Evolutionary conservation across 192 early-diverging fungal genomes (phyloP), one percentile per base, ranked within the genome.

Genomic region (Backusella morwellensis): DNA sequence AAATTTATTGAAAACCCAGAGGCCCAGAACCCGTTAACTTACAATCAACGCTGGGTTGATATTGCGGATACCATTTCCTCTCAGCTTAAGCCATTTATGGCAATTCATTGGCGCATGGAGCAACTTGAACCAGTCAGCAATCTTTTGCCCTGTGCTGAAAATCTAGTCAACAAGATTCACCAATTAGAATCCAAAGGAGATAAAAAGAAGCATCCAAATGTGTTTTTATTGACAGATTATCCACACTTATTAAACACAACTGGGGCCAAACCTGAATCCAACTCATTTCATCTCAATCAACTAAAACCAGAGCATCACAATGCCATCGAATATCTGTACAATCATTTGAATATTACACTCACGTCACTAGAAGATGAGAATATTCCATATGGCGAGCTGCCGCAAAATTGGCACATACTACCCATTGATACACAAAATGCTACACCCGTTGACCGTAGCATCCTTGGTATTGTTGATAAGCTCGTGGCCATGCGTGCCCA

Each of bases 101-200:
- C 78, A 26, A 77, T 85, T 68, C 84, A 85, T 78, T 85, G 84
- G 81, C 78, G 81, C 41, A 83, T 83, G 81, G 84, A 85, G 69
- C 52, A 68, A 15, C 66, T 75, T 4, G 66, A 73, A 63, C 72
- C 72, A 35, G 34, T 76, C 4, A 29, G 44, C 2, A 78, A 82
- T 17, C 26, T 85, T 42, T 41, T 80, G 14, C 70, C 40, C n/a
- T 85, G 84, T 68, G 81, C 84, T 14, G n/a, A 75, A 41, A 41
- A 67, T 12, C 41, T 85, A 14, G 78, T 80, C 0, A 41, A 41
- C 21, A 38, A 70, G 9, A 38, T 70, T 41, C 68, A 70, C n/a
- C 35, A 41, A 40, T 38, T 70, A 23, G 68, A 70, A 41, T n/a
- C 66, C 17, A 26, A 75, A 52, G 42, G 34, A 17, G 34, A 29